phyloP scores from a whole-genome alignment of 257 asterid genomes.

The Nicotiana sylvestris region DNA sequence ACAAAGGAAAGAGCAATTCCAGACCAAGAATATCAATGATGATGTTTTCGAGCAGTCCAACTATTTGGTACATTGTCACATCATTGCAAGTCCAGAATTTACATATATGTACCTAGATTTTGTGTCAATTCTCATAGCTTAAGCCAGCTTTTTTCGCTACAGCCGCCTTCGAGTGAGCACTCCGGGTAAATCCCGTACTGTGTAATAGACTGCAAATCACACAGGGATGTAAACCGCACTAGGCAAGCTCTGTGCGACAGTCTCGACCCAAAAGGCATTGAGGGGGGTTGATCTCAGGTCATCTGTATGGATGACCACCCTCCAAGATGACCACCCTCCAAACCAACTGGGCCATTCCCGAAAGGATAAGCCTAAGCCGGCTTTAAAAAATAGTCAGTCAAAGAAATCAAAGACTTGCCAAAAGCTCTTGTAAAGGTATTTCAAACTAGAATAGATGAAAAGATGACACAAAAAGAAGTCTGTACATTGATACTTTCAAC shows the following conservation, averaged over 20 bases:
- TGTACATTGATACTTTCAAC: background rate
- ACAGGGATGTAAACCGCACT: no score
- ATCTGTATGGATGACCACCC: no score
- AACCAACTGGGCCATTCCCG: no score
- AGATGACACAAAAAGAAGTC: background rate
- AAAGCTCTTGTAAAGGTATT: background rate
- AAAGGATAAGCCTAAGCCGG: no score
- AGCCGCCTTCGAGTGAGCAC: no score
- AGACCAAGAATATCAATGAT: slow-evolving; percentile 6
- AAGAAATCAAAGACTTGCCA: background rate
- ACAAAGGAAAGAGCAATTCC: slow-evolving; percentile 8
- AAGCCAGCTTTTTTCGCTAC: background rate
- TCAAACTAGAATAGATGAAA: no score
- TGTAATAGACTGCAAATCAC: no score
- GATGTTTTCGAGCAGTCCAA: background rate
- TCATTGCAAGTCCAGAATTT: slow-evolving; percentile 2
- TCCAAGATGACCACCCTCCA: no score
- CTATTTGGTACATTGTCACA: slow-evolving; percentile 2
- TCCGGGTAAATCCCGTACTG: no score
- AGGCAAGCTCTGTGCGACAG: no score
- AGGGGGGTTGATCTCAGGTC: no score
- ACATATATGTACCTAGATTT: background rate
- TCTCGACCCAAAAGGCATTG: no score
- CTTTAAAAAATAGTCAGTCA: background rate
- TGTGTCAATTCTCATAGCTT: background rate